Evolutionary conservation across 1,139 yeast genomes (phyloP).

Genomic region (Saccharomyces hybrid): DNA sequence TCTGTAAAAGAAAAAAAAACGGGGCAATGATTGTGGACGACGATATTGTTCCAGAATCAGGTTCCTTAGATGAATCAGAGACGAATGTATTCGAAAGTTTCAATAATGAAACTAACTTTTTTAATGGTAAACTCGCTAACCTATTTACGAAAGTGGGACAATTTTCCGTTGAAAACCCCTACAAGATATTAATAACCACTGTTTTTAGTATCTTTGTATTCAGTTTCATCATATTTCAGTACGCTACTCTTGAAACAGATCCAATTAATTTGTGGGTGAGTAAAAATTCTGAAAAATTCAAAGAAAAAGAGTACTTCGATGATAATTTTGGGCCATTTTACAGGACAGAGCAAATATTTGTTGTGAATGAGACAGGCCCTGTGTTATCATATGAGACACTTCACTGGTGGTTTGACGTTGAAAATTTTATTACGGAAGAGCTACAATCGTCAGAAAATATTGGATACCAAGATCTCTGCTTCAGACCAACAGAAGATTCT

Average conservation of each 20-base stretch:
- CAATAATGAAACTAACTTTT: slow-evolving; percentile 11
- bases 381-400: slow-evolving; percentile 60
- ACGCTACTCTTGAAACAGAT: slow-evolving; percentile 59
- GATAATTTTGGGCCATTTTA: slow-evolving; percentile 85
- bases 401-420: slow-evolving; percentile 84
- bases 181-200: slow-evolving; percentile 10
- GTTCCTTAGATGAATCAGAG: slow-evolving; percentile 8
- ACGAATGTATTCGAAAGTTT: slow-evolving; percentile 10
- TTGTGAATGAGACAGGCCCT: slow-evolving; percentile 62
- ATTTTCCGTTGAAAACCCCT: slow-evolving; percentile 54
- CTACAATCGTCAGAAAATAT: slow-evolving; percentile 26
- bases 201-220: slow-evolving; percentile 41
- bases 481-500: slow-evolving; percentile 69
- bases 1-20: slow-evolving; percentile 23
- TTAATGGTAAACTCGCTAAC: slow-evolving; percentile 15
- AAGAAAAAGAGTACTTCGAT: slow-evolving; percentile 66
- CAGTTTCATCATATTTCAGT: slow-evolving; percentile 46
- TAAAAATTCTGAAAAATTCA: slow-evolving; percentile 62
- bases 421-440: slow-evolving; percentile 41
- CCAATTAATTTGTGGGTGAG: slow-evolving; percentile 91
- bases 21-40: slow-evolving; percentile 14
- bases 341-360: slow-evolving; percentile 75
- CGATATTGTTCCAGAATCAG: slow-evolving; percentile 11
- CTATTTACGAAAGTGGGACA: slow-evolving; percentile 44
- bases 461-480: slow-evolving; percentile 62